A percentile compares a stretch with the other conserved stretches of the same genome.
Conservation (phyloP, 306 rosid genomes). For the Carpinus viminea region DNA sequence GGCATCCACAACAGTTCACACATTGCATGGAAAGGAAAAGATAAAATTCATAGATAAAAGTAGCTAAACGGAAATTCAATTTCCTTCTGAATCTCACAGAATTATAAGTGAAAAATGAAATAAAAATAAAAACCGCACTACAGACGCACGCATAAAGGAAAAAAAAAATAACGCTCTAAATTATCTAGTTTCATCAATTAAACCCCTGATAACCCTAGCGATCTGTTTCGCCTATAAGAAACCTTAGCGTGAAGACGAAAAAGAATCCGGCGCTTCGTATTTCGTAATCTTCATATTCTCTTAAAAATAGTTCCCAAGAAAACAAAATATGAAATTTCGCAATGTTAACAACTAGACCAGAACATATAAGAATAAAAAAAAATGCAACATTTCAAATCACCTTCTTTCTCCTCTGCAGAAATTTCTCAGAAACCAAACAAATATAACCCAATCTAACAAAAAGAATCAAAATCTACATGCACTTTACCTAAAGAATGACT, state of each 20-base stretch:
- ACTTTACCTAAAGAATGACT: constrained; percentile 35
- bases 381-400: constrained; percentile 20
- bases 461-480: background rate
- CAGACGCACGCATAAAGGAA: background rate
- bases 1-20: too few relatives aligned
- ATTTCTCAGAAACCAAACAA: constrained; percentile 1
- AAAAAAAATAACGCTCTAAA: background rate
- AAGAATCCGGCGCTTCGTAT: too few relatives aligned
- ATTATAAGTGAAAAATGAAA: too few relatives aligned
- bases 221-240: too few relatives aligned
- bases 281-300: too few relatives aligned
- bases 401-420: background rate
- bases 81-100: background rate
- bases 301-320: too few relatives aligned
- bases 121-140: background rate
- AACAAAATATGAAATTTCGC: constrained; percentile 14
- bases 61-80: too few relatives aligned
- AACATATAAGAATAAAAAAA: background rate
- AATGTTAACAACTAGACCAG: constrained; percentile 9
- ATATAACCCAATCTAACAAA: background rate
- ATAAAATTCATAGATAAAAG: too few relatives aligned
- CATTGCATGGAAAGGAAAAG: too few relatives aligned
- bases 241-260: too few relatives aligned
- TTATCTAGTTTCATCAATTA: background rate
- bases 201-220: too few relatives aligned